These are phyloP conservation scores for Kentomonas sorsogonicus DNA, from an alignment of 208 protist genomes.

Conservation along the genomic window DNA sequence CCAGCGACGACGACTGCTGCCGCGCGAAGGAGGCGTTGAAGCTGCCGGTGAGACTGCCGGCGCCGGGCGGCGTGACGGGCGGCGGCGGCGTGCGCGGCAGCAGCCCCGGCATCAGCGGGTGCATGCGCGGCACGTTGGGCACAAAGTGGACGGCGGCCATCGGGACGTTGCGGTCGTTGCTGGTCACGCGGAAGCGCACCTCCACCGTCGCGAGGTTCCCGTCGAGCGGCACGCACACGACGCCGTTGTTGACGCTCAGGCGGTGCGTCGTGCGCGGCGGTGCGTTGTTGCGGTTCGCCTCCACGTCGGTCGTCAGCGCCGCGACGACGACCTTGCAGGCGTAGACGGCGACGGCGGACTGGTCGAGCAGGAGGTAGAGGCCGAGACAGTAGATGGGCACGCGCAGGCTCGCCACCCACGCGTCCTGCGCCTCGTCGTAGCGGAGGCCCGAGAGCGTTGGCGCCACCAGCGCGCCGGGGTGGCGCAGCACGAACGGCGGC, in stretches of 20 bases:
- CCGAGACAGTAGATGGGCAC: constrained; percentile 10
- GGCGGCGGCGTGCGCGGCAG: too few species aligned
- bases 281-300: constrained; percentile 15
- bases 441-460: not conserved
- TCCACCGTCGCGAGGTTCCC: constrained; percentile 15
- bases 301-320: constrained; percentile 13
- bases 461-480: constrained; percentile 4
- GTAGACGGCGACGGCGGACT: constrained; percentile 12
- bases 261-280: constrained; percentile 13
- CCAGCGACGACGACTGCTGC: too few species aligned
- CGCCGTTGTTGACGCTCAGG: constrained; percentile 13
- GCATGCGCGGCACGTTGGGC: constrained; percentile 29
- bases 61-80: too few species aligned
- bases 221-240: constrained; percentile 14
- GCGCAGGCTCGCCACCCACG: constrained; percentile 9
- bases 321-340: constrained; percentile 17
- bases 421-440: constrained; percentile 5
- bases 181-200: too few species aligned
- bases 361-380: constrained; percentile 18
- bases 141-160: constrained; percentile 21
- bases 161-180: too few species aligned
- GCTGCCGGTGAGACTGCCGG: too few species aligned
- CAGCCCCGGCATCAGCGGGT: too few species aligned
- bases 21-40: too few species aligned
- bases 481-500: constrained; percentile 16